phyloP scores from a whole-genome alignment of 345 rosid species.

The Rubroshorea leprosula region DNA sequence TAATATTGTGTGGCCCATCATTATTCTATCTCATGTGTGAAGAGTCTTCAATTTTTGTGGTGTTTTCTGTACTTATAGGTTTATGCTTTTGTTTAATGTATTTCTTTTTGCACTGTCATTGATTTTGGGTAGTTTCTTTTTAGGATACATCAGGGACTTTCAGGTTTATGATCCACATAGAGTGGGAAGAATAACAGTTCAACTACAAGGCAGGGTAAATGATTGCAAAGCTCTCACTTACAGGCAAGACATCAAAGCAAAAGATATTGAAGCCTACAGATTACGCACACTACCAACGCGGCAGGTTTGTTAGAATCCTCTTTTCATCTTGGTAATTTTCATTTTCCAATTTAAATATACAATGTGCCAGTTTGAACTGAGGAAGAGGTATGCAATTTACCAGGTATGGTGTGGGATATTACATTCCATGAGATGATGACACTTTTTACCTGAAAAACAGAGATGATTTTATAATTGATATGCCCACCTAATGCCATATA shows the following conservation, averaged over 20 bases:
- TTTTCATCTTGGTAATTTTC: background rate
- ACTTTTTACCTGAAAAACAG: too few species aligned
- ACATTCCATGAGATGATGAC: background rate
- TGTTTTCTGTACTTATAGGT: background rate
- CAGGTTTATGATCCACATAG: conserved; percentile 76
- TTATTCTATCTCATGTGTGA: background rate
- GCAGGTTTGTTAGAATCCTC: conserved; percentile 47
- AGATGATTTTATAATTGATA: background rate
- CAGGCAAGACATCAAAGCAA: conserved; percentile 84
- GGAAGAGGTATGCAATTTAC: background rate
- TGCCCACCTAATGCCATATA: too few species aligned
- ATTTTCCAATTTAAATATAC: background rate
- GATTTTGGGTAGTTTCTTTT: conserved; percentile 9
- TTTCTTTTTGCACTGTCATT: background rate
- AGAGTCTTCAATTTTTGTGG: background rate
- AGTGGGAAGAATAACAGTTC: conserved; percentile 81
- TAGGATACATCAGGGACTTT: conserved; percentile 71
- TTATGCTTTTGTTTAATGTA: conserved; percentile 1
- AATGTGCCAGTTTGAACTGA: too few species aligned
- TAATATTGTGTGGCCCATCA: background rate
- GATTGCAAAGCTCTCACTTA: conserved; percentile 80
- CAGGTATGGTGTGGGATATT: background rate
- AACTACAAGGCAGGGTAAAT: conserved; percentile 78
- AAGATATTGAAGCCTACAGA: conserved; percentile 57
- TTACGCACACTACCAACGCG: conserved; percentile 68